Evolutionary conservation across 441 rosid species (phyloP).

Genomic region (Gossypium trilobum): DNA sequence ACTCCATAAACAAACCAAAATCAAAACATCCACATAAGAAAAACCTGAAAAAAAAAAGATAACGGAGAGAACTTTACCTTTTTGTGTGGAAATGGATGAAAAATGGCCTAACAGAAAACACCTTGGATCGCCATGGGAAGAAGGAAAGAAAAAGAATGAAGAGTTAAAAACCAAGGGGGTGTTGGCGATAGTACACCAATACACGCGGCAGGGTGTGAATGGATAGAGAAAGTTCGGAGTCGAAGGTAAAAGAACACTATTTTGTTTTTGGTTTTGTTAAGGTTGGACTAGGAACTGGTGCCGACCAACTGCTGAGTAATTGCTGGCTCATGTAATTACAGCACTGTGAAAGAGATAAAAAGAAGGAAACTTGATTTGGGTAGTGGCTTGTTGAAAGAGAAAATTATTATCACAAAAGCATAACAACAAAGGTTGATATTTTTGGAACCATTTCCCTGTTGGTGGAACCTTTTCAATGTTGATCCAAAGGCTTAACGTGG

Average conservation of each 20-base stretch:
- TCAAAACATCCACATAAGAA: neutral
- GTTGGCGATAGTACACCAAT: neutral
- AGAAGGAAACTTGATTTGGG: too few relatives aligned
- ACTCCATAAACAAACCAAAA: neutral
- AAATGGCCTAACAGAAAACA: neutral
- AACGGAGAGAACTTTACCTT: conserved; percentile 8
- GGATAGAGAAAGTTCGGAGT: neutral
- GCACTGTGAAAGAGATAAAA: neutral
- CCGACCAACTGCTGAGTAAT: neutral
- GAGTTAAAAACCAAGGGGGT: neutral
- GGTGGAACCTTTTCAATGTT: too few relatives aligned
- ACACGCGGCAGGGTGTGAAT: neutral
- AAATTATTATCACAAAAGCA: too few relatives aligned
- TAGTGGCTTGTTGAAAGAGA: too few relatives aligned
- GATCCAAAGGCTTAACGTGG: too few relatives aligned
- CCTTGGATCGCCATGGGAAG: neutral
- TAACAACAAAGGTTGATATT: too few relatives aligned
- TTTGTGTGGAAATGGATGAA: neutral
- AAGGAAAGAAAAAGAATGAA: neutral
- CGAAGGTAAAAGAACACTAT: neutral
- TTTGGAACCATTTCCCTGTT: too few relatives aligned
- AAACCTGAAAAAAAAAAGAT: neutral
- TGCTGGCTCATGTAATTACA: neutral
- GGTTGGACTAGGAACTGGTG: neutral
- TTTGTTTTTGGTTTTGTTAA: neutral